phyloP scores from a whole-genome alignment of 2,329 filamentous ascomycete species.

The Cercospora sp. region DNA sequence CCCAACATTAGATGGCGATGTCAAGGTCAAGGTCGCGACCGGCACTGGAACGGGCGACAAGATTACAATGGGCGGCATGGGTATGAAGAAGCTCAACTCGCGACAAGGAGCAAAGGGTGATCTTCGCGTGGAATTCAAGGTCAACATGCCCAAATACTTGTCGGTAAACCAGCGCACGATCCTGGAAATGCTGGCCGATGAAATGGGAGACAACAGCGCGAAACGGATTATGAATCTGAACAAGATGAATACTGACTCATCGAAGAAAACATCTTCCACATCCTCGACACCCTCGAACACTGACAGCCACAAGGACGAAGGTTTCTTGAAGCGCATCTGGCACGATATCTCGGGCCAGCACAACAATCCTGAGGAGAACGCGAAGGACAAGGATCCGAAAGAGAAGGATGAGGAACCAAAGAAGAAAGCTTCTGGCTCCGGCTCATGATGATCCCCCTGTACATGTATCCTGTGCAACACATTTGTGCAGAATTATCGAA shows the following conservation, averaged over 20 bases:
- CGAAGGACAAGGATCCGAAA: slow-evolving; percentile 18
- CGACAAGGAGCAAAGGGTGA: slow-evolving; percentile 73
- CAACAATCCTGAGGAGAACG: slow-evolving; percentile 28
- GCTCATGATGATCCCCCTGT: slow-evolving; percentile 22
- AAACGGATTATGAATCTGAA: slow-evolving; percentile 85
- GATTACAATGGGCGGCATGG: slow-evolving; percentile 84
- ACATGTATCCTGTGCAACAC: background rate
- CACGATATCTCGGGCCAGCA: slow-evolving; percentile 82
- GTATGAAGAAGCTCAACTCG: slow-evolving; percentile 80
- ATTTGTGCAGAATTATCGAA: slow-evolving; percentile 9
- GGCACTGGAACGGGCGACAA: slow-evolving; percentile 91
- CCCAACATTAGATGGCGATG: slow-evolving; percentile 85
- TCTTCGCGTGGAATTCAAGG: slow-evolving; percentile 89
- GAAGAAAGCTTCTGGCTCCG: slow-evolving; percentile 42
- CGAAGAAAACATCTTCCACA: slow-evolving; percentile 70
- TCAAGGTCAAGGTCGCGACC: slow-evolving; percentile 86
- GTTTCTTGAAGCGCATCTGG: slow-evolving; percentile 92
- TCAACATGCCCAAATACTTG: slow-evolving; percentile 92
- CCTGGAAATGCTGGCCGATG: slow-evolving; percentile 92
- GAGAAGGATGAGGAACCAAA: slow-evolving; percentile 34
- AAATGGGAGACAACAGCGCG: slow-evolving; percentile 89
- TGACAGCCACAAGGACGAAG: slow-evolving; percentile 72
- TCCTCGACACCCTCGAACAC: slow-evolving; percentile 22
- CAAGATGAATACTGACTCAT: slow-evolving; percentile 41
- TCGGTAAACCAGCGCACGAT: slow-evolving; percentile 88